Conservation (phyloP, 805 yeast genomes). For the Kuraishia borneana region DNA sequence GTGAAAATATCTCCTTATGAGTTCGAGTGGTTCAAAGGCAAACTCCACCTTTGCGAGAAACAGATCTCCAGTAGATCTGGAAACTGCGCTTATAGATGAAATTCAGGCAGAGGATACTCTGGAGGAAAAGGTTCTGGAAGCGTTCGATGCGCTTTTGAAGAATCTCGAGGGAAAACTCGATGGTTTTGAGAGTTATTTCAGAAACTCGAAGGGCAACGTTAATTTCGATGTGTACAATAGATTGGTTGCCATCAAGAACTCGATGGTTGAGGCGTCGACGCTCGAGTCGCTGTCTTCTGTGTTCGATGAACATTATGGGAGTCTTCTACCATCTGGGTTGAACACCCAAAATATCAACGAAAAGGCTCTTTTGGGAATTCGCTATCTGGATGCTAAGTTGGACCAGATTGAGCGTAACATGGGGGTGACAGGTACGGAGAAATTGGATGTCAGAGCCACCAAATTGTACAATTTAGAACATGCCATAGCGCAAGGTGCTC, state of each 20-base stretch:
- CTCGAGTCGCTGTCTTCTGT: conserved; percentile 7
- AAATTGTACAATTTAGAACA: conserved; percentile 34
- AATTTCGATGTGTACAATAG: conserved; percentile 10
- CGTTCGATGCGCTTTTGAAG: conserved; percentile 16
- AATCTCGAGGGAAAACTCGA: conserved; percentile 17
- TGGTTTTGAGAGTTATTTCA: conserved; percentile 15
- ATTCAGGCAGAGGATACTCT: conserved; percentile 7
- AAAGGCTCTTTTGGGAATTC: conserved; percentile 22
- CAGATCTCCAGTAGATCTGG: too few species aligned
- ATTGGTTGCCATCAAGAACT: conserved; percentile 11
- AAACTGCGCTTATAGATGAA: too few species aligned
- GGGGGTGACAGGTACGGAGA: conserved; percentile 14
- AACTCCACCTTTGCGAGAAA: too few species aligned
- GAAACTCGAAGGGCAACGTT: conserved; percentile 2
- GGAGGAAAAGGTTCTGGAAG: conserved; percentile 16
- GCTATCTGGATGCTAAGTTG: conserved; percentile 26
- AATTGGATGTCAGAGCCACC: conserved; percentile 17
- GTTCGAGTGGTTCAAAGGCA: too few species aligned
- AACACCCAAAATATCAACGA: conserved; percentile 12
- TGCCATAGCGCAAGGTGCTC: conserved; percentile 30
- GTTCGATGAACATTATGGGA: conserved; percentile 18
- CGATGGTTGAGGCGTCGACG: conserved; percentile 7
- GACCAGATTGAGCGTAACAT: conserved; percentile 24
- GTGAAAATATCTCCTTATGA: too few species aligned
- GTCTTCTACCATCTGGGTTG: conserved; percentile 4